Conservation (phyloP, 257 asterid genomes). For the Nyctanthes arbortristis region DNA sequence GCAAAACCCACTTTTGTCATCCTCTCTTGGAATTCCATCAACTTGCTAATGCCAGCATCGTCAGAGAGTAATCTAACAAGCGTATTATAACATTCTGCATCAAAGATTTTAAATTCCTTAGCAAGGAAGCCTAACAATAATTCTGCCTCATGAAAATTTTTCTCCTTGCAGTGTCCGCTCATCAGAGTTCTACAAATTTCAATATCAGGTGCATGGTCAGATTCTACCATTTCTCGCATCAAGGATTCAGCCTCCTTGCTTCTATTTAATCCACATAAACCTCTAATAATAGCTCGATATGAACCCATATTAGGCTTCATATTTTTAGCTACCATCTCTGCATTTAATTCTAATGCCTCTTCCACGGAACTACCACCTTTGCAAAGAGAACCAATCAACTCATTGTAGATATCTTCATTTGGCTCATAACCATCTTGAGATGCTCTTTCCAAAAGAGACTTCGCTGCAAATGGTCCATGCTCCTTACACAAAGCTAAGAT, state of each 20-base stretch:
- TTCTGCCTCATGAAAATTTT: conserved; percentile 43
- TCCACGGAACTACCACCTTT: conserved; percentile 47
- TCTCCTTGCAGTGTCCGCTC: conserved; percentile 53
- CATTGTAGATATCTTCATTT: conserved; percentile 45
- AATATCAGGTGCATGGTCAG: conserved; percentile 48
- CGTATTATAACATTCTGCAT: conserved; percentile 60
- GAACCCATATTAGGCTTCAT: conserved; percentile 49
- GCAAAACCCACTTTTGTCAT: conserved; percentile 69
- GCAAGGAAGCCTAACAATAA: conserved; percentile 53
- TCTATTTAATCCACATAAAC: conserved; percentile 61
- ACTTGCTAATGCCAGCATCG: conserved; percentile 45
- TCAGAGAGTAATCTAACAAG: conserved; percentile 45
- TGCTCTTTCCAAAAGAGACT: conserved; percentile 58
- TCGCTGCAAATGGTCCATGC: conserved; percentile 84
- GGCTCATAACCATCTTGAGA: conserved; percentile 41
- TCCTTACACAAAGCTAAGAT: conserved; percentile 64
- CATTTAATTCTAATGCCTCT: conserved; percentile 56
- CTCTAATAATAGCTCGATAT: conserved; percentile 52
- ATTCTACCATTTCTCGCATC: conserved; percentile 69
- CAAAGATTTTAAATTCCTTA: conserved; percentile 51
- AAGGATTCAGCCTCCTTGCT: conserved; percentile 58
- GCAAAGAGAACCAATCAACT: conserved; percentile 62
- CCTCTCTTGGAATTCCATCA: conserved; percentile 62
- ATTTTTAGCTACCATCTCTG: conserved; percentile 51
- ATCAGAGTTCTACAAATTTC: conserved; percentile 66